A percentile compares a stretch with the other conserved stretches of the same genome.
These are phyloP conservation scores for Backusella tuberculispora DNA, from an alignment of 192 early-diverging fungal species.

Conservation along the genomic window DNA sequence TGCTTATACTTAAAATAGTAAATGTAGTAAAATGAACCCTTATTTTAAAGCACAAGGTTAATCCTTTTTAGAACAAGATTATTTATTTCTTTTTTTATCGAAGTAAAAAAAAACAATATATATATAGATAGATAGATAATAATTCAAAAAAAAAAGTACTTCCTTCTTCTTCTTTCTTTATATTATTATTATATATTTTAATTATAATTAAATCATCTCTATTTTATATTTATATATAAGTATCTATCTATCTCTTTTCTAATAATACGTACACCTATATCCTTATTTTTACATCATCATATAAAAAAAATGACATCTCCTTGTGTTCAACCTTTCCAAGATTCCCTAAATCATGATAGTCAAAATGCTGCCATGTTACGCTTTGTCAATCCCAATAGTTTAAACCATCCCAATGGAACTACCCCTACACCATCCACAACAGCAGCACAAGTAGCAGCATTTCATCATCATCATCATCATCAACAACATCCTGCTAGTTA, in stretches of 20 bases:
- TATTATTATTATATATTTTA: neutral
- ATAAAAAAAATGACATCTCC: slow-evolving; percentile 12
- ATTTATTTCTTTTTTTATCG: neutral
- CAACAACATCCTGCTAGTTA: slow-evolving; percentile 4
- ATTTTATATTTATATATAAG: neutral
- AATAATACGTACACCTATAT: neutral
- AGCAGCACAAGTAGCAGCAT: neutral
- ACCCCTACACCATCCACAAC: neutral
- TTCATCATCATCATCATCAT: neutral
- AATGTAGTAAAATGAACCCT: slow-evolving; percentile 13
- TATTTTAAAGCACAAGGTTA: neutral
- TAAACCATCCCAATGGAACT: neutral
- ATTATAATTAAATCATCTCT: neutral
- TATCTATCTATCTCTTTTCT: neutral
- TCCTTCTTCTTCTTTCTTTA: slow-evolving; percentile 6
- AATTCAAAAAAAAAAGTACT: neutral
- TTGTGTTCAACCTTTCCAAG: slow-evolving; percentile 15
- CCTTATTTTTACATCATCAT: neutral
- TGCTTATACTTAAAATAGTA: neutral
- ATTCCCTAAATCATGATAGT: slow-evolving; percentile 7
- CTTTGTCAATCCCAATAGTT: slow-evolving; percentile 19
- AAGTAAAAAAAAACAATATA: neutral
- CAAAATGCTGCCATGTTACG: neutral
- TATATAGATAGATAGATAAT: neutral
- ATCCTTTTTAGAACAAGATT: slow-evolving; percentile 9